Base-by-base conservation (phyloP, 2,329 filamentous ascomycete genomes). In the Pseudogymnoascus sp. region DNA sequence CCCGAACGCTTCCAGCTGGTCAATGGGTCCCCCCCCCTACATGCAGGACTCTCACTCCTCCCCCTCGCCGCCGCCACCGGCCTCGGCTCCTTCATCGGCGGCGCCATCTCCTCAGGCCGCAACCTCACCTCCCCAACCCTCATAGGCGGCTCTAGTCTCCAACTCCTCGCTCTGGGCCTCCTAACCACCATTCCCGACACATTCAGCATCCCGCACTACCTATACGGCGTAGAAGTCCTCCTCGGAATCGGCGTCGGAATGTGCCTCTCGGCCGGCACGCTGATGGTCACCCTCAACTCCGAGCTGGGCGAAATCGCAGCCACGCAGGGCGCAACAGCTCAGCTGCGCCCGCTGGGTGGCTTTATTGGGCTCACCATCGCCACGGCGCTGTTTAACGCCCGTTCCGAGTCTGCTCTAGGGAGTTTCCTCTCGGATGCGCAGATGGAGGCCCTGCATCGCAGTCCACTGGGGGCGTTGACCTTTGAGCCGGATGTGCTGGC, bases 301-400 rank as follows among this genome's bases (percentile, higher is more conserved):
- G 5, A 18, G 16, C 28, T 18, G 1, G 50, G 50, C 28, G 50
- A 56, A 28, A 3, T 37, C 60, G 84, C 84, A 0, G 80, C 83
- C 1, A 83, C 82, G 0, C 83, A 86, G 67, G 84, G 84, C 0
- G 79, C 83, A 4, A 77, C 86, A 8, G 82, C 84, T 1, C 84
- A 87, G 71, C 79, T 81, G 1, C 79, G 84, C 12, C 81, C 86
- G 0, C 73, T 87, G 1, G 84, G 84, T 1, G 84, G 84, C 2
- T 81, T 81, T 38, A 76, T 86, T 28, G 84, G 84, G 1, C 76
- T 87, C 47, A 80, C 83, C 0, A 71, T 81, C 23, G 84, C 84
- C 66, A 85, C 81, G n/a, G 79, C 84, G 12, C 76, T 87, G 10
- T 81, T 85, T 38, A 38, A 42, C 16, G 8, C 38, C 8, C 35